Percentiles rank a stretch among this genome's conserved stretches.
These are phyloP conservation scores for Solioccasus polychromus DNA, from an alignment of 768 basidiomycete genomes.

Conservation along the genomic window DNA sequence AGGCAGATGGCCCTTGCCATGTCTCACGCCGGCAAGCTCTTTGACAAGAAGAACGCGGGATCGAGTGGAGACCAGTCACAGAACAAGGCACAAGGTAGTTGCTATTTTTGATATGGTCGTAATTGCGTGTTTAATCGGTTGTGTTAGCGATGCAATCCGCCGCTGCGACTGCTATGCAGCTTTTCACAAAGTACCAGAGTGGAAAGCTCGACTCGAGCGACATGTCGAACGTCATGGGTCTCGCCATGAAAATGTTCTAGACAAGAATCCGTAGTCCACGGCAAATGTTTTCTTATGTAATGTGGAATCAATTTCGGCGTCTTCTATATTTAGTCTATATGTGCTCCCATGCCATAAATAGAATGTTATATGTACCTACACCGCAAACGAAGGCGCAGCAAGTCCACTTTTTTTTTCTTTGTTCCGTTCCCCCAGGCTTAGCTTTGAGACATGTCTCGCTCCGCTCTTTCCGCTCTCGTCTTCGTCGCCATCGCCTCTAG, in stretches of 20 bases:
- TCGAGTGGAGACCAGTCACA: constrained; percentile 7
- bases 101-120: background rate
- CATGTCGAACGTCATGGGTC: constrained; percentile 25
- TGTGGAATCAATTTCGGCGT: too few species aligned
- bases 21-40: constrained; percentile 31
- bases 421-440: background rate
- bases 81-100: constrained; percentile 29
- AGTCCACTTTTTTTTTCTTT: background rate
- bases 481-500: constrained; percentile 30
- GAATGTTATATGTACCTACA: constrained; percentile 2
- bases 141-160: constrained; percentile 31
- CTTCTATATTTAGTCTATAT: too few species aligned
- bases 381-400: background rate
- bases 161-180: constrained; percentile 29
- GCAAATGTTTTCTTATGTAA: too few species aligned
- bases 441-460: constrained; percentile 43
- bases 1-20: constrained; percentile 29
- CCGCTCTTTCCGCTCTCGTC: constrained; percentile 43
- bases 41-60: constrained; percentile 31
- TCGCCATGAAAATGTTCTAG: constrained; percentile 26
- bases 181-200: constrained; percentile 23
- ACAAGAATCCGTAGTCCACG: background rate
- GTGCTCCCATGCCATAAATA: constrained; percentile 18
- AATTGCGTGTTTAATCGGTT: background rate
- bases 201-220: constrained; percentile 30